Evolutionary conservation across 2,329 filamentous ascomycete species (phyloP), one percentile per base, ranked within the genome.

Genomic region (Blumeriella jaapii): DNA sequence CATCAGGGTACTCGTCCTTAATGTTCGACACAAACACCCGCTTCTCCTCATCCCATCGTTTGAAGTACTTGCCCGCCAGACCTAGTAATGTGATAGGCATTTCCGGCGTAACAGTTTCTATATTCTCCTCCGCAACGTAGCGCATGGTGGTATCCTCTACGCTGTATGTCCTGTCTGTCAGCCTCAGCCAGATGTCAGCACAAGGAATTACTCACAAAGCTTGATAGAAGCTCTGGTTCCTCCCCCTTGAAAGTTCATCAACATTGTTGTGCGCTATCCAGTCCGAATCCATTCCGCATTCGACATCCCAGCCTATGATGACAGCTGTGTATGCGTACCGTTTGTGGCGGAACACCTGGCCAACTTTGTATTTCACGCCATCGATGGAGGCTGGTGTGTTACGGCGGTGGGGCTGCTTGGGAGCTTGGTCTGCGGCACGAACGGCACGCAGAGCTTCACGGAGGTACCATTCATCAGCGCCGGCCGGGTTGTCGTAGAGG

Each of bases 11-110:
- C 52, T 87, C 76, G 49, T 93, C 83, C 48, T 61, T 61, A 34
- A 82, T 65, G 57, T 95, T 96, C 49, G 85, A 93, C 19, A 94
- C 68, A 61, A 96, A 98, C 3, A 61, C 65, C 46, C 74, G 74
- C 0, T 60, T 65, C 20, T 61, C 62, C 4, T 57, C 53, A 58
- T 95, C 83, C 67, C 86, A 96, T 26, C 85, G 68, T 58, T 84
- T 93, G 58, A 98, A 96, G 57, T 83, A 84, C 49, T 78, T 80
- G 0, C 91, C 91, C 3, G 86, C 84, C 46, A 82, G 59, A 29
- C 66, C 65, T 52, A 84, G 69, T 42, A 93, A 64, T 15, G 70
- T 59, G n/a, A 69, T 60, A 0, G 70, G 66, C 2, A 79, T 60
- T 20, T 64, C 47, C 46, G 61, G 56, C 33, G 56, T 29, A 51